These are phyloP conservation scores for Trichosanthes truncata DNA, from an alignment of 306 rosid species.

Conservation along the genomic window DNA sequence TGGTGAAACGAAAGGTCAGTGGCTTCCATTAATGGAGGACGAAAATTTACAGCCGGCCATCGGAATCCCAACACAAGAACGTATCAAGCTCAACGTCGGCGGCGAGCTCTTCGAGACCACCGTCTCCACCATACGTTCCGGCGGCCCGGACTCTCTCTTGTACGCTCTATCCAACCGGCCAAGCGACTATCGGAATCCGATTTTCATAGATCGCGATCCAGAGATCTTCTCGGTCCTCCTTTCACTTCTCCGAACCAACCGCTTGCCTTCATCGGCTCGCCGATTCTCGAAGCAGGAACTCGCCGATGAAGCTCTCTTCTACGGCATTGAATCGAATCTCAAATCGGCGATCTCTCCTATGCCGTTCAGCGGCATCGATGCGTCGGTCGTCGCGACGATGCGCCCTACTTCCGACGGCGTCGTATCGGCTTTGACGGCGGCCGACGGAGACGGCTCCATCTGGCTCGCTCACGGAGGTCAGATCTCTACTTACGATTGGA, in stretches of 20 bases:
- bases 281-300: slow-evolving; percentile 73
- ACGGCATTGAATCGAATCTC: slow-evolving; percentile 63
- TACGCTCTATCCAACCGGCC: slow-evolving; percentile 50
- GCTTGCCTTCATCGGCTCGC: slow-evolving; percentile 50
- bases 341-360: slow-evolving; percentile 50
- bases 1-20: background rate
- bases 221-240: slow-evolving; percentile 78
- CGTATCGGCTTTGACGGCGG: slow-evolving; percentile 49
- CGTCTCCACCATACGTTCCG: slow-evolving; percentile 51
- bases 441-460: slow-evolving; percentile 44
- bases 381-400: slow-evolving; percentile 32
- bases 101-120: slow-evolving; percentile 82
- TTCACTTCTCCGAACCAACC: slow-evolving; percentile 69
- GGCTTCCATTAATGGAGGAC: background rate
- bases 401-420: slow-evolving; percentile 71
- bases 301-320: slow-evolving; percentile 72
- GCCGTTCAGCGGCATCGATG: slow-evolving; percentile 64
- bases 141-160: slow-evolving; percentile 70
- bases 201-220: slow-evolving; percentile 88
- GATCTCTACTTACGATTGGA: slow-evolving; percentile 62
- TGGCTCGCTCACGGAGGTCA: slow-evolving; percentile 94
- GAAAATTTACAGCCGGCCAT: slow-evolving; percentile 18
- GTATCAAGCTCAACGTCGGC: slow-evolving; percentile 83
- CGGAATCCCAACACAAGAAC: slow-evolving; percentile 23
- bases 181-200: slow-evolving; percentile 32